phyloP scores from a whole-genome alignment of 23 red algal species.

The Pyropia haitanensis region DNA sequence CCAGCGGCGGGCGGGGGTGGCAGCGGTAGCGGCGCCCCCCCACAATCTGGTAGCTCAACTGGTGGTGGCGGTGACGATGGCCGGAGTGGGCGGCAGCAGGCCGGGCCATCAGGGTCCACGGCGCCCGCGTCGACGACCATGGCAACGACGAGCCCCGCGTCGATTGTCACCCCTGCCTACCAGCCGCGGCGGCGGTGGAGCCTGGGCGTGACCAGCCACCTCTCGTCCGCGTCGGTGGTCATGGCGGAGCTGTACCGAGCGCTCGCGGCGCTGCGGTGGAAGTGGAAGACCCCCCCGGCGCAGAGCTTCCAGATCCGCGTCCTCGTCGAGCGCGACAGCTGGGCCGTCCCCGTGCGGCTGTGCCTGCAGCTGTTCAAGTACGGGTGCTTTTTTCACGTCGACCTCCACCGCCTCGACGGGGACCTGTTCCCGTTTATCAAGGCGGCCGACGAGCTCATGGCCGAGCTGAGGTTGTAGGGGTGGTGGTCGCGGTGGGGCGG shows the following conservation, averaged over 20 bases:
- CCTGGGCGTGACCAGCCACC: slow-evolving; percentile 17
- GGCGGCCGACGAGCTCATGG: slow-evolving; percentile 48
- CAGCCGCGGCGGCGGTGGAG: slow-evolving; percentile 4
- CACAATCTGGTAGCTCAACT: no score
- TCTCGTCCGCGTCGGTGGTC: background rate
- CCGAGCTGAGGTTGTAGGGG: slow-evolving; percentile 44
- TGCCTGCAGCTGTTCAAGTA: slow-evolving; percentile 87
- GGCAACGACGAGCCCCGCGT: no score
- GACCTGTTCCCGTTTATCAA: slow-evolving; percentile 70
- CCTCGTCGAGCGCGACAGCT: slow-evolving; percentile 16
- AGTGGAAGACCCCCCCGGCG: slow-evolving; percentile 68
- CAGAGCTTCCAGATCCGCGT: slow-evolving; percentile 64
- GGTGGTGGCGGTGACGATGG: background rate
- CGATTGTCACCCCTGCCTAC: background rate
- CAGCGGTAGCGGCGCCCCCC: no score
- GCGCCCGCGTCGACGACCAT: background rate
- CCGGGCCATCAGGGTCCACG: background rate
- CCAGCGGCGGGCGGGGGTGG: no score
- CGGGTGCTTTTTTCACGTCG: slow-evolving; percentile 58
- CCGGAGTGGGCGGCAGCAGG: background rate
- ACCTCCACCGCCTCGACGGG: slow-evolving; percentile 67
- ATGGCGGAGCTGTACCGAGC: slow-evolving; percentile 90
- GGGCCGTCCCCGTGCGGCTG: slow-evolving; percentile 35
- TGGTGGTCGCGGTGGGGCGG: no score
- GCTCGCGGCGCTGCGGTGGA: slow-evolving; percentile 61